phyloP scores from a whole-genome alignment of 768 basidiomycete genomes.

The Suillus americanus region DNA sequence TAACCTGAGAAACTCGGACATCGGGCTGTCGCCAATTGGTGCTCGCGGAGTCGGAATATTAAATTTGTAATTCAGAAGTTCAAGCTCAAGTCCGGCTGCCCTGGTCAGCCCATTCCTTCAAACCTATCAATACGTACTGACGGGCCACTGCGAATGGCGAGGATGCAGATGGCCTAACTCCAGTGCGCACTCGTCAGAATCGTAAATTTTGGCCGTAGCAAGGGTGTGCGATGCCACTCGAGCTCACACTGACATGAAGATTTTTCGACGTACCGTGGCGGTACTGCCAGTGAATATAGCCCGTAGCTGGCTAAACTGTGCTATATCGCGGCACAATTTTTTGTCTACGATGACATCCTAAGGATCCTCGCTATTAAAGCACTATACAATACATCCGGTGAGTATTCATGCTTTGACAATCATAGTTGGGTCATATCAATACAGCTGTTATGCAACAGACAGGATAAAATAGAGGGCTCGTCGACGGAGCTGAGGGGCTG shows the following conservation, averaged over 20 bases:
- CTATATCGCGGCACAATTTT: background rate
- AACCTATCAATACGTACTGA: background rate
- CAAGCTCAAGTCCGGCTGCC: too few relatives aligned
- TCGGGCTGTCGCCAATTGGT: background rate
- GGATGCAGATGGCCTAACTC: background rate
- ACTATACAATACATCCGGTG: background rate
- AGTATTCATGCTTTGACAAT: background rate
- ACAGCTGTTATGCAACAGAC: background rate
- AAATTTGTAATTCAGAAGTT: too few relatives aligned
- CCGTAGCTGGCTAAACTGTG: background rate
- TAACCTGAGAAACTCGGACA: background rate
- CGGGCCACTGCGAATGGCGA: background rate
- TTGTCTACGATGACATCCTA: background rate
- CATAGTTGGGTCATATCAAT: background rate
- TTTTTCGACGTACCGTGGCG: background rate
- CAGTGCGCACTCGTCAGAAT: background rate
- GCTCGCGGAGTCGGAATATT: too few relatives aligned
- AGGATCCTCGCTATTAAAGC: background rate
- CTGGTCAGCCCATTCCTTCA: too few relatives aligned
- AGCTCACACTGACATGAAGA: background rate
- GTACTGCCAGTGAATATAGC: background rate
- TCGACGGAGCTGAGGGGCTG: background rate
- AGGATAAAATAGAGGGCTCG: background rate
- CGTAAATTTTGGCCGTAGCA: background rate
- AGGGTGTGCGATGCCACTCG: background rate